Evolutionary conservation across 805 yeast genomes (phyloP).

Genomic region (Wickerhamomyces canadensis): DNA sequence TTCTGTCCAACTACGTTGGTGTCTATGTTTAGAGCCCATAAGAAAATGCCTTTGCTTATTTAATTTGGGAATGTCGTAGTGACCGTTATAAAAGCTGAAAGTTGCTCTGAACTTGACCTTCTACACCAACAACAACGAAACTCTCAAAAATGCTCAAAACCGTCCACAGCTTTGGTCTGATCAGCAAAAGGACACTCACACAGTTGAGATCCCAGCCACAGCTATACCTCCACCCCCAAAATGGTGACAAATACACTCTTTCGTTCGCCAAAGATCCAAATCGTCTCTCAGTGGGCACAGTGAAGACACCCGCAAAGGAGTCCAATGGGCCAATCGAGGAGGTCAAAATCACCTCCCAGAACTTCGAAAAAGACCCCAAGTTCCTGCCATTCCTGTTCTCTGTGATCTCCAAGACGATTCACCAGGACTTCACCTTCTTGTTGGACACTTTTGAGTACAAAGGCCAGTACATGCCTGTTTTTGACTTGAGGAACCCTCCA

Average conservation of each 20-base stretch:
- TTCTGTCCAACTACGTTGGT: slow-evolving; percentile 37
- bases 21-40: slow-evolving; percentile 32
- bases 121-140: too few relatives aligned
- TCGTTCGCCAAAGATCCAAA: slow-evolving; percentile 14
- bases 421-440: slow-evolving; percentile 46
- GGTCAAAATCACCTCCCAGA: not conserved
- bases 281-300: slow-evolving; percentile 5
- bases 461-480: slow-evolving; percentile 58
- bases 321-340: slow-evolving; percentile 1
- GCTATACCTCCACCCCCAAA: slow-evolving; percentile 10
- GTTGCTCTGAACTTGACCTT: too few relatives aligned
- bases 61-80: too few relatives aligned
- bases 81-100: too few relatives aligned
- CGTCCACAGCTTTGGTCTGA: not conserved
- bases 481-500: slow-evolving; percentile 63
- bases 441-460: slow-evolving; percentile 52
- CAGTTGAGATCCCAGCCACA: slow-evolving; percentile 7
- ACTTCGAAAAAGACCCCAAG: slow-evolving; percentile 8
- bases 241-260: slow-evolving; percentile 1
- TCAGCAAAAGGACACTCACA: not conserved
- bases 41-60: too few relatives aligned
- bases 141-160: not conserved
- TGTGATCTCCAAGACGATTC: slow-evolving; percentile 18
- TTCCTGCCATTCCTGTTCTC: slow-evolving; percentile 8
- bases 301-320: not conserved